Evolutionary conservation across 139 green algal species (phyloP).

Genomic region (Chlamydomonas incerta): DNA sequence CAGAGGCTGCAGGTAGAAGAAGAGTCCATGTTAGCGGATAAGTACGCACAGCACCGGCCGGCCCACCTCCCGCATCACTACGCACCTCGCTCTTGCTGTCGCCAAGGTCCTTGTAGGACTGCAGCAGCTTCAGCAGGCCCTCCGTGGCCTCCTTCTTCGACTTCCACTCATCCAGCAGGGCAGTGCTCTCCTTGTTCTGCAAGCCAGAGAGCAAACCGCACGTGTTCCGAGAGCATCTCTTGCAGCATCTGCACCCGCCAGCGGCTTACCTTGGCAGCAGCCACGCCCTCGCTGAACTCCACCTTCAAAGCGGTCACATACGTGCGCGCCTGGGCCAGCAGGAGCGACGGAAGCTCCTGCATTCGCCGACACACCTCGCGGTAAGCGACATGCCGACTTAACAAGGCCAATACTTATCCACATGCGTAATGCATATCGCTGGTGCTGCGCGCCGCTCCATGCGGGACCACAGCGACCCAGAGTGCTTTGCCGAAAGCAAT

Average conservation of each 20-base stretch:
- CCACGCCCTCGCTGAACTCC: slow-evolving; percentile 51
- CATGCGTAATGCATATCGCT: background rate
- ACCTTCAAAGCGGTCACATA: slow-evolving; percentile 42
- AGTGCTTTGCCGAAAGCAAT: background rate
- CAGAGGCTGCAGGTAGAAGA: slow-evolving; percentile 54
- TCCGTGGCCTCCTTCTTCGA: slow-evolving; percentile 58
- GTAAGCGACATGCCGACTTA: background rate
- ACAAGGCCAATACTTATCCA: background rate
- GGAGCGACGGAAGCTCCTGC: slow-evolving; percentile 37
- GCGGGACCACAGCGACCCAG: background rate
- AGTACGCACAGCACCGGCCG: background rate
- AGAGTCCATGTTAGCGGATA: background rate
- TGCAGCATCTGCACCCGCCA: background rate
- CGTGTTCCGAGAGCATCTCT: slow-evolving; percentile 13
- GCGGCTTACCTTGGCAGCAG: slow-evolving; percentile 32
- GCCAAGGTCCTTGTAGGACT: slow-evolving; percentile 73
- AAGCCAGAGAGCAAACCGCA: background rate
- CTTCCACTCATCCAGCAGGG: slow-evolving; percentile 55
- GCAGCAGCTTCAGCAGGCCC: slow-evolving; percentile 61
- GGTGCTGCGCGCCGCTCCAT: background rate
- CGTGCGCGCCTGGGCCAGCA: slow-evolving; percentile 37
- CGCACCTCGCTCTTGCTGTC: slow-evolving; percentile 67
- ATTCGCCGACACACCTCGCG: background rate
- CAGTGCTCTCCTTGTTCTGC: slow-evolving; percentile 39
- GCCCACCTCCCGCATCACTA: background rate